phyloP scores from a whole-genome alignment of 108 stramenopile species.

The Nitzschia palea region DNA sequence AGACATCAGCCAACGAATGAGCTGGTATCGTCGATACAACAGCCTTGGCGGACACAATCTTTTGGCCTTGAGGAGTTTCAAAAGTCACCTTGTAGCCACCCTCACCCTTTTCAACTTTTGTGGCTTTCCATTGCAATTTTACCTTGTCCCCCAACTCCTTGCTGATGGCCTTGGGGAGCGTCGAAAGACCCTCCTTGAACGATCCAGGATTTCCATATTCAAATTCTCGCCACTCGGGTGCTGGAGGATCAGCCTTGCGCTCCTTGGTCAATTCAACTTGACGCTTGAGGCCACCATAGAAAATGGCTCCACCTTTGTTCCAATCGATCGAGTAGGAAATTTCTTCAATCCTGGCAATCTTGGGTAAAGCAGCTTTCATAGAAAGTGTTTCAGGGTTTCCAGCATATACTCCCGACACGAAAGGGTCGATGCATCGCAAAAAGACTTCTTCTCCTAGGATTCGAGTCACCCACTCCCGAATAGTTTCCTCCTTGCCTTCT shows the following conservation, averaged over 20 bases:
- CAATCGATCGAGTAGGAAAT: slow-evolving; percentile 72
- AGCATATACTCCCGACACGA: slow-evolving; percentile 96
- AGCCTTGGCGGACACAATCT: slow-evolving; percentile 52
- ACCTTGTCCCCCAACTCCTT: slow-evolving; percentile 64
- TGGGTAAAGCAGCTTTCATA: slow-evolving; percentile 91
- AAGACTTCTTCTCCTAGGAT: slow-evolving; percentile 92
- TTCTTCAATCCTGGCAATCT: slow-evolving; percentile 82
- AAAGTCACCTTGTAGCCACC: slow-evolving; percentile 73
- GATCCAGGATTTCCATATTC: slow-evolving; percentile 89
- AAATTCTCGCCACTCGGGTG: slow-evolving; percentile 75
- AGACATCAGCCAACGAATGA: slow-evolving; percentile 57
- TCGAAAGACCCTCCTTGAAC: slow-evolving; percentile 78
- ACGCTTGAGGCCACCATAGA: slow-evolving; percentile 79
- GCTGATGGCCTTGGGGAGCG: slow-evolving; percentile 81
- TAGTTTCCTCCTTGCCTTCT: slow-evolving; percentile 85
- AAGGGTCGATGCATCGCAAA: slow-evolving; percentile 91
- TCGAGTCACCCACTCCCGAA: slow-evolving; percentile 92
- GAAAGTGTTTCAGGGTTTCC: slow-evolving; percentile 91
- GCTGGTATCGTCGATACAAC: slow-evolving; percentile 87
- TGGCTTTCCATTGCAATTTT: slow-evolving; percentile 70
- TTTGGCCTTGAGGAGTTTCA: slow-evolving; percentile 66
- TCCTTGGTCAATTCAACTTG: slow-evolving; percentile 80
- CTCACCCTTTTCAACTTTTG: slow-evolving; percentile 40
- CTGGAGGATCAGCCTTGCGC: slow-evolving; percentile 76
- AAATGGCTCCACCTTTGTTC: slow-evolving; percentile 83